A percentile compares a stretch with the other conserved stretches of the same genome.
phyloP scores from a whole-genome alignment of 2,329 filamentous ascomycete species.

The Trichoderma lentiforme region DNA sequence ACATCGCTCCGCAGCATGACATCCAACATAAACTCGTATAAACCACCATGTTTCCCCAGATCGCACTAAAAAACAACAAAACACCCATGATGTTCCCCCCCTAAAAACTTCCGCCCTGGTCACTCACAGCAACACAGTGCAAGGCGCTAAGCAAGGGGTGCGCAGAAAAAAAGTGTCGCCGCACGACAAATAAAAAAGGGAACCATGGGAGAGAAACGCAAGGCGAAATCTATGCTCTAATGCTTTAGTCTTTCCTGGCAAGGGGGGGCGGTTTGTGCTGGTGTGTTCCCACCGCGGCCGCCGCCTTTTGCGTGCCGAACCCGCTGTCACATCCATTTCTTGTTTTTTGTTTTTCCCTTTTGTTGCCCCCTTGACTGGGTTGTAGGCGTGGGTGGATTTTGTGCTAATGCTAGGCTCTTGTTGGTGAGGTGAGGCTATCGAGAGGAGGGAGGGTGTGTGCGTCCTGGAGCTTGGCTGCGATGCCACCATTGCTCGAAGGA shows the following conservation, averaged over 20 bases:
- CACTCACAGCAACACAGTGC: conserved; percentile 6
- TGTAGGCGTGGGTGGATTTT: neutral
- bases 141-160: conserved; percentile 15
- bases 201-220: neutral
- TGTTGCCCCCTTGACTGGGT: neutral
- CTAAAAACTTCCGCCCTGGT: neutral
- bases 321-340: conserved; percentile 3
- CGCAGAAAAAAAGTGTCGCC: neutral
- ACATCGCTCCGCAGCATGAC: neutral
- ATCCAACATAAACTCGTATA: neutral
- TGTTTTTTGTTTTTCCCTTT: neutral
- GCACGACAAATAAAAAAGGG: neutral
- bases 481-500: neutral
- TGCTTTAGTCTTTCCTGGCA: neutral
- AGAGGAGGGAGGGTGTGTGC: neutral
- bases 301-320: neutral
- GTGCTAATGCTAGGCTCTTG: neutral
- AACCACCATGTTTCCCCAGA: neutral
- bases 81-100: neutral
- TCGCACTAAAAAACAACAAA: neutral
- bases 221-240: neutral
- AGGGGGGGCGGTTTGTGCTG: neutral
- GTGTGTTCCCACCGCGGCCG: neutral
- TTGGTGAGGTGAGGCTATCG: neutral
- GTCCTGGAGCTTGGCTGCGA: neutral